Evolutionary conservation across 179 eudicot genomes (phyloP), one percentile per base, ranked within the genome.

Genomic region (Spinacia oleracea): DNA sequence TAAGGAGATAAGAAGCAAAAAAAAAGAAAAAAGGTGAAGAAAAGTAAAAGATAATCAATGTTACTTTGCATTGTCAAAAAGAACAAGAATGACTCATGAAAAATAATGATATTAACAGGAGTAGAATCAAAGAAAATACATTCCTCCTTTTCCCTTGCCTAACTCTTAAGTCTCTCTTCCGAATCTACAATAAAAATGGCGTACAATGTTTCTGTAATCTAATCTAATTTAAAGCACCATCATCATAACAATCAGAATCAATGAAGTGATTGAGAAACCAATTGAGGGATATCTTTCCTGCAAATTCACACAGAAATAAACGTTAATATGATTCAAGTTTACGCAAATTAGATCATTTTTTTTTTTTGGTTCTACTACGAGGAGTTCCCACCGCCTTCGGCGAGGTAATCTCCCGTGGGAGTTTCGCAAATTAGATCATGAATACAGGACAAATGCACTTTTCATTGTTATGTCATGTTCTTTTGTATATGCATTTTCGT

Each of bases 281-380:
- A 46, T 63, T 29, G 76, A 68, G 34, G 83, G 68, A 76, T 65
- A 55, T 35, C 74, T 75, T 80, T 69, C 83, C 86, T 83, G 83
- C n/a, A 77, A 35, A 35, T 23, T 45, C 48, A 83, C 40, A 60
- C 51, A 31, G 25, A 34, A 15, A 38, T n/a, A 38, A 38, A 38
- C 40, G 40, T 38, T 38, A 38, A 38, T 38, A 38, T 38, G 2
- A 38, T 4, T 38, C 4, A n/a, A n/a, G 4, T 38, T 2, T 0
- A n/a, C 40, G 40, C 40, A 38, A 38, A 38, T 6, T 38, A 38
- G 40, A 38, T 38, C 3, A 38, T 3, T n/a, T n/a, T n/a, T n/a
- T n/a, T n/a, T n/a, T n/a, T n/a, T n/a, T n/a, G n/a, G n/a, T n/a
- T n/a, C n/a, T n/a, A n/a, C n/a, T n/a, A n/a, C n/a, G n/a, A n/a